Evolutionary conservation across 805 yeast species (phyloP), one percentile per base, ranked within the genome.

Genomic region (Lipomyces orientalis): DNA sequence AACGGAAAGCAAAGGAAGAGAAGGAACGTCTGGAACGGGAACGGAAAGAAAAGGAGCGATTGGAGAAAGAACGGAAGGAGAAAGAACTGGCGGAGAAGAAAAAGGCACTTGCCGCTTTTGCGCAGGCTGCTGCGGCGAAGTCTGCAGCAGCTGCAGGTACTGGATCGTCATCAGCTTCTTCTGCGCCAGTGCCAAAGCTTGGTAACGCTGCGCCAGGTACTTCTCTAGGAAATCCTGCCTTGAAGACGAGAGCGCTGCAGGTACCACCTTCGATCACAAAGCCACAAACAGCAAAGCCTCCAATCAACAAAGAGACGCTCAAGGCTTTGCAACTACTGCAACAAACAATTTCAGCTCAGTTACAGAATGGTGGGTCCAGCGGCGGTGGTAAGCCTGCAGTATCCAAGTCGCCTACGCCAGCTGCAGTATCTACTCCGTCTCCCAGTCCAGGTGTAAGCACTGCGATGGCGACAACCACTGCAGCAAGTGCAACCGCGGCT

Each of bases 251-350:
- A 31, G 19, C 55, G 5, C 16, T 31, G 34, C 31, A 25, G 12
- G 66, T 61, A 4, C 46, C 69, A 14, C 58, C 71, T 25, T 62
- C 71, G 31, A 64, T 66, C 56, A 14, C 59, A 31, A 66, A 69
- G 58, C 65, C 68, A 6, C 65, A 64, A 54, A 31, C 69, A 12
- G 54, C 58, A 16, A 61, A 58, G 19, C 65, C 66, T 14, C 57
- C 67, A 35, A 64, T 71, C 25, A 70, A 64, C 64, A 85, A 82
- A 56, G 90, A 87, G 71, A 87, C 91, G 1, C 84, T 87, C 81
- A 86, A 90, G 73, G 89, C 97, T 5, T 82, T 94, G 76, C 86
- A 90, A 1, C 90, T 91, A 73, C 79, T 94, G 64, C 97, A 94
- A 79, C 93, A 91, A 74, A 97, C 93, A 76, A 81, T 94, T 31